A percentile compares a stretch with the other conserved stretches of the same genome.
Conservation (phyloP, 2,329 filamentous ascomycete species). For the Byssoonygena ceratinophila region DNA sequence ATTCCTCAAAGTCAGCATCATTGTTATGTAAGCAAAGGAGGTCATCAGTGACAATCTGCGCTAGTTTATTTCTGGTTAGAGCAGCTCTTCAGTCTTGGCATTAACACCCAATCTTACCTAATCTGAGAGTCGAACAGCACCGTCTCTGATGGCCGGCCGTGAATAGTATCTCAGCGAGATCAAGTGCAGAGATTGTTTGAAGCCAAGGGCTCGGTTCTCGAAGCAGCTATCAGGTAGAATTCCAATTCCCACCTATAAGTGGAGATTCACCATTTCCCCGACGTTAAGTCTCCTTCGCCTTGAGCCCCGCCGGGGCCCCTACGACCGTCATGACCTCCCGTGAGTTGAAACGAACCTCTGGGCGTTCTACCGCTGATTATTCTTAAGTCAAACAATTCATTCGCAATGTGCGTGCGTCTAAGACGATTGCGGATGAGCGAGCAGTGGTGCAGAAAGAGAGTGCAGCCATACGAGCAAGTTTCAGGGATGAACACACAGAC, state of each 20-base stretch:
- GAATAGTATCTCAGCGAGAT: not conserved
- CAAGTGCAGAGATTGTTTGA: not conserved
- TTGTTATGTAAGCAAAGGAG: not conserved
- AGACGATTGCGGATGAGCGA: conserved; percentile 97
- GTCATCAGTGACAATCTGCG: not conserved
- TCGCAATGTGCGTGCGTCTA: conserved; percentile 93
- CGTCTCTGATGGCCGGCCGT: not conserved
- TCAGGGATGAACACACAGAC: conserved; percentile 91
- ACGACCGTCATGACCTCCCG: conserved; percentile 49
- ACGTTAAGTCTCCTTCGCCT: conserved; percentile 8
- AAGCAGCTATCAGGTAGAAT: not conserved
- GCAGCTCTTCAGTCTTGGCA: not conserved
- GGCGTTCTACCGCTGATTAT: conserved; percentile 21
- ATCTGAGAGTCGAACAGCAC: not conserved
- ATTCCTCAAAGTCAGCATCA: not conserved
- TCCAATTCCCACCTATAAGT: not conserved
- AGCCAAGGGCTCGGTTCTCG: not conserved
- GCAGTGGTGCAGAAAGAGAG: conserved; percentile 99
- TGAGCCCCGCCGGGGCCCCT: conserved; percentile 37
- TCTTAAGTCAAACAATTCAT: conserved; percentile 94
- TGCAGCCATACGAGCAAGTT: conserved; percentile 91
- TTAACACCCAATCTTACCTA: not conserved
- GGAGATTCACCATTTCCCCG: conserved; percentile 4
- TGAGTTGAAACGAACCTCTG: conserved; percentile 30
- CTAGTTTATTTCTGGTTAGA: conserved; percentile 7